Percentiles rank a stretch among this genome's conserved stretches.
Conservation (phyloP, 345 rosid genomes). For the Murraya koenigii region DNA sequence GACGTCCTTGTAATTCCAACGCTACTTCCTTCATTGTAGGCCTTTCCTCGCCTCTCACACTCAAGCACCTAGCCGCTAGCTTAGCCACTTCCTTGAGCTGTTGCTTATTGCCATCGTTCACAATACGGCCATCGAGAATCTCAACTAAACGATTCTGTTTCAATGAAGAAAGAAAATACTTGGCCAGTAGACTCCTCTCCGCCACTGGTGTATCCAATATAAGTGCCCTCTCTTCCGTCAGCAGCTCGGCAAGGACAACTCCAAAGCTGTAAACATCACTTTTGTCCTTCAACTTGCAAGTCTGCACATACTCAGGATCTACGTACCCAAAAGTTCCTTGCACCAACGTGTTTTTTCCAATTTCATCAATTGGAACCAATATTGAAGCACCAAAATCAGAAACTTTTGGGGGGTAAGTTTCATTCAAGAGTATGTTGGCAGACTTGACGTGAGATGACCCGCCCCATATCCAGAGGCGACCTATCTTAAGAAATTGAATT, state of each 20-base stretch:
- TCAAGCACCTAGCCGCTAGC: slow-evolving; percentile 20
- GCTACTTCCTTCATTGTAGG: slow-evolving; percentile 34
- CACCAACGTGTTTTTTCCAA: slow-evolving; percentile 12
- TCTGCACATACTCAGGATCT: neutral
- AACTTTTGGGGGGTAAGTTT: too few relatives aligned
- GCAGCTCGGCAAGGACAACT: neutral
- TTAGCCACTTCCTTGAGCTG: slow-evolving; percentile 20
- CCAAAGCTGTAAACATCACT: too few relatives aligned
- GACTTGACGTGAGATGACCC: too few relatives aligned
- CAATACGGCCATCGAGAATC: slow-evolving; percentile 5
- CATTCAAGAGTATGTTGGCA: too few relatives aligned
- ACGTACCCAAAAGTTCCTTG: neutral
- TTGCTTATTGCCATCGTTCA: neutral
- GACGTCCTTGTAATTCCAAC: slow-evolving; percentile 18
- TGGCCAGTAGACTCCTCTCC: slow-evolving; percentile 7
- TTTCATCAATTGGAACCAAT: slow-evolving; percentile 20
- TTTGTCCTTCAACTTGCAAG: slow-evolving; percentile 18
- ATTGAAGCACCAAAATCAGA: too few relatives aligned
- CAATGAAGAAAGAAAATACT: slow-evolving; percentile 9
- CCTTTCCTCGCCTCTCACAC: slow-evolving; percentile 25
- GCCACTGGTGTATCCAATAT: neutral
- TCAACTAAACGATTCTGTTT: slow-evolving; percentile 12
- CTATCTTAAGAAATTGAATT: too few relatives aligned
- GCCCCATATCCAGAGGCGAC: too few relatives aligned
- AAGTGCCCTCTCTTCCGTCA: slow-evolving; percentile 8